Percentiles rank a stretch among this genome's conserved stretches.
Evolutionary conservation across 139 green algal species (phyloP).

Genomic region (Yamagishiella unicocca): DNA sequence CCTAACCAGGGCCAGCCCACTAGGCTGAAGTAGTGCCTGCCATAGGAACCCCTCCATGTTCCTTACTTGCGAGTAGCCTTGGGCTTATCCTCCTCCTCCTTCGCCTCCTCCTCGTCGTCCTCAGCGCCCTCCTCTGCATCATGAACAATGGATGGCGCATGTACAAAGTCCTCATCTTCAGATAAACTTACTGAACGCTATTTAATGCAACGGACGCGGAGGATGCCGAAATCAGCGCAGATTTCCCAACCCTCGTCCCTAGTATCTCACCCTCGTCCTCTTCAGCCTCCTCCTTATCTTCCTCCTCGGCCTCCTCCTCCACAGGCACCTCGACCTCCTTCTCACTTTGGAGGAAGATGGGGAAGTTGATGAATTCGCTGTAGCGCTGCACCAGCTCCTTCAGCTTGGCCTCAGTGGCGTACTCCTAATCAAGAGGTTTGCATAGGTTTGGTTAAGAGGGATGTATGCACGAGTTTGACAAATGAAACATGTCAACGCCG

Average conservation of each 20-base stretch:
- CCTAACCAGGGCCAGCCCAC: too few species aligned
- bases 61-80: constrained; percentile 85
- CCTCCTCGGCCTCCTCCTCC: constrained; percentile 67
- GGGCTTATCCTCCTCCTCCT: constrained; percentile 65
- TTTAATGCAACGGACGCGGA: too few species aligned
- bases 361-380: constrained; percentile 98
- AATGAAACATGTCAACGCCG: too few species aligned
- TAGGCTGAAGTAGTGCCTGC: too few species aligned
- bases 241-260: too few species aligned
- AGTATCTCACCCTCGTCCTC: constrained; percentile 59
- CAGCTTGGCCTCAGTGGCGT: constrained; percentile 78
- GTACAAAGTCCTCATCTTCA: too few species aligned
- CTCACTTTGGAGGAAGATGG: constrained; percentile 90
- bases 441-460: too few species aligned
- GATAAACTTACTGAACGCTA: too few species aligned
- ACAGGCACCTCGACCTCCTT: constrained; percentile 81
- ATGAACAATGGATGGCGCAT: too few species aligned
- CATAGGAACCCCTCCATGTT: not conserved
- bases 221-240: too few species aligned
- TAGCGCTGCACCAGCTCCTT: constrained; percentile 89
- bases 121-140: constrained; percentile 43
- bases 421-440: too few species aligned
- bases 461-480: too few species aligned
- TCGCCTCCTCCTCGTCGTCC: constrained; percentile 67
- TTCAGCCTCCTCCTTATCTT: constrained; percentile 62